phyloP scores from a whole-genome alignment of 257 asterid genomes.

The Ocimum tenuiflorum region DNA sequence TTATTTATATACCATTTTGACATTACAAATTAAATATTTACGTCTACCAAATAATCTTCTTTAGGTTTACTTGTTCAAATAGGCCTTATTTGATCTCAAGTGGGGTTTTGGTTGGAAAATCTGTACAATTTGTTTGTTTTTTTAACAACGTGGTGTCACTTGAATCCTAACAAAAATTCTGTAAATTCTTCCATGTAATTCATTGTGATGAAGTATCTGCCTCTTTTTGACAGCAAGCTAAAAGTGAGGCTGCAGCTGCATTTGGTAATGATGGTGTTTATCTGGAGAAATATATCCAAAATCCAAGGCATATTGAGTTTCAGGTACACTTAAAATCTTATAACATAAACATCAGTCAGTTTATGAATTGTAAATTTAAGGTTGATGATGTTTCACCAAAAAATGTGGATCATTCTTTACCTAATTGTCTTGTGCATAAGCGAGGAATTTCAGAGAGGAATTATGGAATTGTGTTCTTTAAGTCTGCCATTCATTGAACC shows the following conservation, averaged over 20 bases:
- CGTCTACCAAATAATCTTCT: not conserved
- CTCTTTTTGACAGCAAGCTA: constrained; percentile 44
- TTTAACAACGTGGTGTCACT: not conserved
- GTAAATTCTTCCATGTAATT: not conserved
- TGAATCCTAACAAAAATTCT: not conserved
- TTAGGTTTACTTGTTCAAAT: not conserved
- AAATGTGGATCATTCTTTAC: not conserved
- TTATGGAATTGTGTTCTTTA: not conserved
- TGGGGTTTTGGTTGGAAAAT: not conserved
- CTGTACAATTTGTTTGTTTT: not conserved
- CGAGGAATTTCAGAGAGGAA: not conserved
- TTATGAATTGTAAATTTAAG: too few relatives aligned
- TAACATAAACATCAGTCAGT: too few relatives aligned
- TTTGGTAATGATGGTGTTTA: constrained; percentile 98
- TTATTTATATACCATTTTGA: not conserved
- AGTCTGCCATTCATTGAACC: not conserved
- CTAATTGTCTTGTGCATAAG: not conserved
- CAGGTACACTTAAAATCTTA: constrained; percentile 30
- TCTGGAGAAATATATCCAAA: constrained; percentile 86
- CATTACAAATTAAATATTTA: not conserved
- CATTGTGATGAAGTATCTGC: not conserved
- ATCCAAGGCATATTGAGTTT: constrained; percentile 94
- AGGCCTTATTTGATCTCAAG: not conserved
- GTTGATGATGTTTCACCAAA: not conserved
- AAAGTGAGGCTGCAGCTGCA: constrained; percentile 98